These are phyloP conservation scores for Moniliella sp. DNA, from an alignment of 1,284 basidiomycete species.

Conservation along the genomic window DNA sequence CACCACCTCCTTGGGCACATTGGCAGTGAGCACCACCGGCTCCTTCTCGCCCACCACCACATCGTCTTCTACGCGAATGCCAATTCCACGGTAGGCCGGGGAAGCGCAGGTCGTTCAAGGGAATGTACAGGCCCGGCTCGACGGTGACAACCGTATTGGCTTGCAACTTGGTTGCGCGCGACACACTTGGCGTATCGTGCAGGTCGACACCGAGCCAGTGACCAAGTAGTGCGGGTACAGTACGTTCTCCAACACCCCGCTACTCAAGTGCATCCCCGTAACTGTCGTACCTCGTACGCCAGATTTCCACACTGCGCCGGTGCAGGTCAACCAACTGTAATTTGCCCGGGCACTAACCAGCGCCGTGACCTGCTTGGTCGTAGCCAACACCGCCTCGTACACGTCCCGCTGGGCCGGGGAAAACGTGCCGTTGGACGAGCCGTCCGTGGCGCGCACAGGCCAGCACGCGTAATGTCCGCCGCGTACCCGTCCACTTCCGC, in stretches of 20 bases:
- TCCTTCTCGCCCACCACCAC: constrained; percentile 12
- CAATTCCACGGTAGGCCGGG: constrained; percentile 25
- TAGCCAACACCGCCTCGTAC: constrained; percentile 59
- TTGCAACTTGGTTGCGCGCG: constrained; percentile 13
- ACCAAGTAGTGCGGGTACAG: constrained; percentile 69
- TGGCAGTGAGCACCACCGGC: constrained; percentile 15
- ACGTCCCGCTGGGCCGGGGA: constrained; percentile 60
- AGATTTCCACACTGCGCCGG: constrained; percentile 50
- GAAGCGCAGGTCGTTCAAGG: constrained; percentile 10
- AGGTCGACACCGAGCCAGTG: constrained; percentile 58
- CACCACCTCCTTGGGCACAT: constrained; percentile 23
- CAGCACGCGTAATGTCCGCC: constrained; percentile 90
- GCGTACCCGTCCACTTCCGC: constrained; percentile 55
- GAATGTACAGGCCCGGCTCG: constrained; percentile 25
- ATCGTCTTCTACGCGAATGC: constrained; percentile 30
- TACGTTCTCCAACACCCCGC: constrained; percentile 47
- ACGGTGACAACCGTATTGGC: constrained; percentile 23
- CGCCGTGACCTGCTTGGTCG: constrained; percentile 49
- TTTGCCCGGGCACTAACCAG: constrained; percentile 38
- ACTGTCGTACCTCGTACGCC: constrained; percentile 51
- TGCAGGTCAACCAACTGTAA: constrained; percentile 58
- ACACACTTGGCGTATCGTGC: constrained; percentile 24
- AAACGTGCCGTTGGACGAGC: constrained; percentile 47
- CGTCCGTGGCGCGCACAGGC: constrained; percentile 40
- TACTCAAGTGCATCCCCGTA: constrained; percentile 50